A percentile compares a stretch with the other conserved stretches of the same genome.
Conservation (phyloP, 352 stramenopile genomes). For the Peronospora destructor region DNA sequence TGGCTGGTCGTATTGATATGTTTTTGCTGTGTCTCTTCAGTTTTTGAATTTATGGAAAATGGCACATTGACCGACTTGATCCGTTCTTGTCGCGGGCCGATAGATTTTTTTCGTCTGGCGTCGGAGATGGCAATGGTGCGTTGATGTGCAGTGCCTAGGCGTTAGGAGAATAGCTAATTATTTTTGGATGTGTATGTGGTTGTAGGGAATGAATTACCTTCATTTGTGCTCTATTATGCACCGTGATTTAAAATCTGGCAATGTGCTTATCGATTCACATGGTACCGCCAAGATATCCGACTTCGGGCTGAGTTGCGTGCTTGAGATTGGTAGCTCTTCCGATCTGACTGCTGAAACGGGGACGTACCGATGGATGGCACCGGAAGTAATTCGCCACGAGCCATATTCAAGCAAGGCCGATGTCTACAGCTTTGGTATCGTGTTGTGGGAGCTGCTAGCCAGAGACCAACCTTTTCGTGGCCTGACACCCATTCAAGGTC, state of each 20-base stretch:
- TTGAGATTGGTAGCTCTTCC: slow-evolving; percentile 68
- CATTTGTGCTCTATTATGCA: slow-evolving; percentile 92
- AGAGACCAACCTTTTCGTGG: slow-evolving; percentile 82
- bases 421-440: slow-evolving; percentile 91
- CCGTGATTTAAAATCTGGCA: slow-evolving; percentile 94
- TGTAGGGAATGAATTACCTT: slow-evolving; percentile 90
- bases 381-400: slow-evolving; percentile 89
- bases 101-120: slow-evolving; percentile 78
- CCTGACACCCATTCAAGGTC: slow-evolving; percentile 80
- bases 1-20: neutral
- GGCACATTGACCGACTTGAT: slow-evolving; percentile 83
- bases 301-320: slow-evolving; percentile 80
- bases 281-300: slow-evolving; percentile 85
- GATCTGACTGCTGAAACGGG: slow-evolving; percentile 83
- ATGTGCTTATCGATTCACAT: slow-evolving; percentile 84
- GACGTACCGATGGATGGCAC: slow-evolving; percentile 93
- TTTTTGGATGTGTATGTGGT: slow-evolving; percentile 12
- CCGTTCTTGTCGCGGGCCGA: slow-evolving; percentile 44
- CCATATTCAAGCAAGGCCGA: slow-evolving; percentile 93
- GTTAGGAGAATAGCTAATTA: neutral
- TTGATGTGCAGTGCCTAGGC: neutral
- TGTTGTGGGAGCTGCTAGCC: slow-evolving; percentile 81
- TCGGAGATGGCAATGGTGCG: slow-evolving; percentile 74
- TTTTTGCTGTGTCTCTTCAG: slow-evolving; percentile 17
- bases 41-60: slow-evolving; percentile 87